Base-by-base conservation (phyloP, 805 yeast genomes). In the Ogataea pini region DNA sequence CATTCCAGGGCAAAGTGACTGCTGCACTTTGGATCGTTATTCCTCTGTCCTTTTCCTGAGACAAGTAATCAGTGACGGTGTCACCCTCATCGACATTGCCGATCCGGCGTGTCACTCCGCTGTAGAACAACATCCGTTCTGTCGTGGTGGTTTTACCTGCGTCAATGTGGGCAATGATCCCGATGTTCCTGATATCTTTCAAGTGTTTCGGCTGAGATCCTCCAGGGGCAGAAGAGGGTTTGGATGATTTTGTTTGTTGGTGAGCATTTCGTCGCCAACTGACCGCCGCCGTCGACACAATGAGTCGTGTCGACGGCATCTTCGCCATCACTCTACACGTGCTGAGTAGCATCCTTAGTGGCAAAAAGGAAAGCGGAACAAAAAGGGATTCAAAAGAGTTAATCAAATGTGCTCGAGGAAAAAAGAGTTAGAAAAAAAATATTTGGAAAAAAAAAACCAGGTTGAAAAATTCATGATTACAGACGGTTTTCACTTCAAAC, bases 61-160 rank as follows among this genome's bases (percentile, higher is more conserved):
- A 89, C 25, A 94, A 68, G 56, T 82, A 94, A 64, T 94, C 99
- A 2, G 96, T 94, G 2, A 91, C 94, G 0, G 99, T 94, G 60
- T 94, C 97, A 16, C 99, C 99, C 55, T 89, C 87, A 59, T 94
- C 98, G 4, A 94, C 99, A 60, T 94, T 83, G 0, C 99, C 99
- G 3, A 94, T 84, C 19, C 89, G 65, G 22, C 74, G 72, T 1
- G 87, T 92, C 49, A 84, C 76, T 0, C 98, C 98, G 46, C 91
- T 77, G 63, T 86, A 91, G 62, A 78, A 92, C n/a, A 94, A 79
- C 89, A 94, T 87, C 39, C 98, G 73, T 64, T 94, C 99, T 0
- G 99, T 92, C 1, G 99, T 91, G 1, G 99, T 94, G 3, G 99
- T 94, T 67, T 94, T 94, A 0, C 99, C 99, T 2, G 99, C 99